Base-by-base conservation (phyloP, 345 rosid species). In the Eucalyptus sp. region DNA sequence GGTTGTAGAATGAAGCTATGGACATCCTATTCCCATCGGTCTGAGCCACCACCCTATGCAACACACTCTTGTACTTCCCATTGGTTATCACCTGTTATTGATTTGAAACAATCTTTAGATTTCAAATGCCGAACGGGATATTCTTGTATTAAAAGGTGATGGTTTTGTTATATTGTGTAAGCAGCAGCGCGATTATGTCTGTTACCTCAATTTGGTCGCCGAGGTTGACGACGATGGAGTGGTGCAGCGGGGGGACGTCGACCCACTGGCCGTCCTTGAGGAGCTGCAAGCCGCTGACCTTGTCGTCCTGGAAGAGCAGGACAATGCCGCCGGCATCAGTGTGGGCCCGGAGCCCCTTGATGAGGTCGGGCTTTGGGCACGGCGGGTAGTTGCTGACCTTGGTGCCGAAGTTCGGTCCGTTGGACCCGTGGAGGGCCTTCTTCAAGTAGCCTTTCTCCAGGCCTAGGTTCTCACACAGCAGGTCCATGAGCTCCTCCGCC, bases 251-350 rank as follows among this genome's bases (percentile, higher is more conserved):
- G 5, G 99, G 99, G 33, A 97, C 99, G 88, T 94, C 98, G 62
- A 97, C 87, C 99, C 99, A 97, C 10, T 93, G 79, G 17, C 96
- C 99, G 62, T 96, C 96, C 89, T 97, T 97, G 43, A 97, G 96
- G 29, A 97, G 97, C 94, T 96, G 99, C 79, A 97, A 98, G 89
- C 99, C 99, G 41, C 99, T 93, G 87, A 97, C 99, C 88, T 92
- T 93, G 68, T 95, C 96, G 37, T 97, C 99, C 89, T 96, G 99
- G 91, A 97, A 96, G 64, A 97, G 95, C 71, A 96, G 86, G 88
- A 97, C 96, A 92, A 97, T 94, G 89, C 99, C 99, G 4, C 99
- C 99, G 3, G 99, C 99, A 27, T 97, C 99, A 20, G 99, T 96
- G 91, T 97, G 99, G 51, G 98, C 98, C 2, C 99, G 90, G 87